Percentiles rank a stretch among this genome's conserved stretches.
Evolutionary conservation across 2,329 filamentous ascomycete species (phyloP).

Genomic region (Chalaropsis ovoidea): DNA sequence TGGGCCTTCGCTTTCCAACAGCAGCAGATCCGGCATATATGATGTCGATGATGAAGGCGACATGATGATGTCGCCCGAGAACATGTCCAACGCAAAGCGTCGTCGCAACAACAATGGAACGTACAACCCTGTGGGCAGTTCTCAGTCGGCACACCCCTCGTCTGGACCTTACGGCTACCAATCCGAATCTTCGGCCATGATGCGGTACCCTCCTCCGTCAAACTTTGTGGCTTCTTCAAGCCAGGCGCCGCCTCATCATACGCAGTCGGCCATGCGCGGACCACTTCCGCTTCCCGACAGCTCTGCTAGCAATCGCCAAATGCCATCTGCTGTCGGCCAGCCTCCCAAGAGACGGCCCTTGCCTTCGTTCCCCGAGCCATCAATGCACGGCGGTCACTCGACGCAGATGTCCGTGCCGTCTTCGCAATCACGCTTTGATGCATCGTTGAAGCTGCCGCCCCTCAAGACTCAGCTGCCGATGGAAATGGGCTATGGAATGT

Average conservation of each 20-base stretch:
- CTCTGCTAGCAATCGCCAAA: not conserved
- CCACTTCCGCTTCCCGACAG: constrained; percentile 12
- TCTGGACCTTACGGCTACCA: constrained; percentile 12
- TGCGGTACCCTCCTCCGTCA: constrained; percentile 16
- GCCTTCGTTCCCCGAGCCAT: constrained; percentile 9
- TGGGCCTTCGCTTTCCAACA: constrained; percentile 12
- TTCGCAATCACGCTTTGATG: constrained; percentile 35
- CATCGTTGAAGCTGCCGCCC: constrained; percentile 45
- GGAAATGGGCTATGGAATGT: constrained; percentile 18
- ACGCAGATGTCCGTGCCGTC: not conserved
- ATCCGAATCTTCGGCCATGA: constrained; percentile 4
- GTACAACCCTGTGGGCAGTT: constrained; percentile 1
- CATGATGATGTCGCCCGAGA: constrained; percentile 11
- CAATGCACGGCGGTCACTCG: not conserved
- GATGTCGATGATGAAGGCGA: constrained; percentile 12
- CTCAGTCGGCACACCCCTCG: constrained; percentile 3
- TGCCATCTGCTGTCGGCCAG: not conserved
- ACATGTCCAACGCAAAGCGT: constrained; percentile 4
- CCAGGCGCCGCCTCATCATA: not conserved
- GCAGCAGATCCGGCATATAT: constrained; percentile 8
- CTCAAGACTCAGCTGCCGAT: constrained; percentile 38
- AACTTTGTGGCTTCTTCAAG: constrained; percentile 11
- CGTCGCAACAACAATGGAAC: constrained; percentile 1
- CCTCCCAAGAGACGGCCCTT: constrained; percentile 13
- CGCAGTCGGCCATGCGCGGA: constrained; percentile 11